Conservation (phyloP, 1,284 basidiomycete genomes). For the Inonotus hispidus region DNA sequence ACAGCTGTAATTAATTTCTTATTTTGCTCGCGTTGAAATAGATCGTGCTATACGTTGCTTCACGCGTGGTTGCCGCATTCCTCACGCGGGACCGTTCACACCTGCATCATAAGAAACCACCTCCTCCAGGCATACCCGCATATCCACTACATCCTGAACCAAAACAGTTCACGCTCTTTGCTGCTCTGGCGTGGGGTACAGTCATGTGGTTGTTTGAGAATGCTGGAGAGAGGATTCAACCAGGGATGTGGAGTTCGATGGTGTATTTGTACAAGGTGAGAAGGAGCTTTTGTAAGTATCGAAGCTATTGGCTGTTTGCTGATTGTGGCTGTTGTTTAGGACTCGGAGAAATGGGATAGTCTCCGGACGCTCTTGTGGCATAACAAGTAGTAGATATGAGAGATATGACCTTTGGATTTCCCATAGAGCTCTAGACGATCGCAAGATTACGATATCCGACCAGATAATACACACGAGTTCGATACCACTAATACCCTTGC, state of each 20-base stretch:
- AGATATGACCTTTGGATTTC: background rate
- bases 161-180: constrained; percentile 81
- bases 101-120: constrained; percentile 31
- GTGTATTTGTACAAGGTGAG: constrained; percentile 58
- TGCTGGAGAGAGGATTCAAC: constrained; percentile 82
- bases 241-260: constrained; percentile 89
- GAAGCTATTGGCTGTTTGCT: background rate
- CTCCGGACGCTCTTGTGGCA: constrained; percentile 74
- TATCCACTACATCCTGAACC: constrained; percentile 79
- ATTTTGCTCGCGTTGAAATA: constrained; percentile 30
- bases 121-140: constrained; percentile 35
- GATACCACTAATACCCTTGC: constrained; percentile 12
- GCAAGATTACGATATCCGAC: background rate
- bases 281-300: background rate
- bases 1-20: constrained; percentile 8
- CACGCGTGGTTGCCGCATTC: constrained; percentile 83
- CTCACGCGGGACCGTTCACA: constrained; percentile 61
- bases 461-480: background rate
- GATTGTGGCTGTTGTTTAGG: constrained; percentile 29
- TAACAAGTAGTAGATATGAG: constrained; percentile 47
- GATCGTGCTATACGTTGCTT: constrained; percentile 96
- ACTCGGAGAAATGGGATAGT: constrained; percentile 70
- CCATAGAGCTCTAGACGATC: constrained; percentile 2
- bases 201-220: constrained; percentile 97
- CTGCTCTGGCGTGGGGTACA: constrained; percentile 90